Percentiles rank a stretch among this genome's conserved stretches.
Evolutionary conservation across 2,329 filamentous ascomycete genomes (phyloP).

Genomic region (Penicillium paneum): DNA sequence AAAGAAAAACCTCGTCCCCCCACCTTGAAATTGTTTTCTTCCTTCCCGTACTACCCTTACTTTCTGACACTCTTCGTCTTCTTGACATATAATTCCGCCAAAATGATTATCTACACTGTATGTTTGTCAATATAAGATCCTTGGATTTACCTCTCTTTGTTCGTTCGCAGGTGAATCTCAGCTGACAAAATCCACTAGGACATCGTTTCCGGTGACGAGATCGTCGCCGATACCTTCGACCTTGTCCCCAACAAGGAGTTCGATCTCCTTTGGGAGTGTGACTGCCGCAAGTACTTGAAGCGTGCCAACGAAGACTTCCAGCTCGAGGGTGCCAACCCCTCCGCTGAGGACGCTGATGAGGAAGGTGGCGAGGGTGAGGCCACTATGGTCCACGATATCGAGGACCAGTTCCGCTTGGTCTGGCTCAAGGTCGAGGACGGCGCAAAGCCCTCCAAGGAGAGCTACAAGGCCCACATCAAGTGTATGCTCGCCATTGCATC

Average conservation of each 20-base stretch:
- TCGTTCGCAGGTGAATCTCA: conserved; percentile 5
- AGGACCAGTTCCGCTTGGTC: conserved; percentile 86
- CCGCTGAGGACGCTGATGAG: conserved; percentile 75
- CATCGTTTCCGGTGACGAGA: conserved; percentile 83
- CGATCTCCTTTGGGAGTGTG: conserved; percentile 79
- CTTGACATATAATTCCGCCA: conserved; percentile 43
- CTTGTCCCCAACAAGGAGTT: conserved; percentile 62
- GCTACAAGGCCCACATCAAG: conserved; percentile 80
- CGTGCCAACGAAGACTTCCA: conserved; percentile 63
- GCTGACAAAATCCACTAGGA: conserved; percentile 58
- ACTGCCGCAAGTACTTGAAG: conserved; percentile 86
- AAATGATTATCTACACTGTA: conserved; percentile 73
- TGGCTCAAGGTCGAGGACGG: conserved; percentile 48
- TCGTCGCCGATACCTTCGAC: conserved; percentile 92
- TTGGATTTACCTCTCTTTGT: not conserved
- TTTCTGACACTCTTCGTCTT: conserved; percentile 18
- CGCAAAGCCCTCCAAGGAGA: conserved; percentile 68
- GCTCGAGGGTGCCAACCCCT: conserved; percentile 82
- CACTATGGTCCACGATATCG: conserved; percentile 80
- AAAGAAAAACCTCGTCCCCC: conserved; percentile 27
- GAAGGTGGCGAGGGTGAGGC: conserved; percentile 68
- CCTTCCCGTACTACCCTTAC: conserved; percentile 23
- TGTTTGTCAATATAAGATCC: conserved; percentile 1
- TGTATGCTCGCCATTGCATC: conserved; percentile 50
- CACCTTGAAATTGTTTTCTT: conserved; percentile 31